Evolutionary conservation across 768 basidiomycete genomes (phyloP).

Genomic region (Auricularia sp.): DNA sequence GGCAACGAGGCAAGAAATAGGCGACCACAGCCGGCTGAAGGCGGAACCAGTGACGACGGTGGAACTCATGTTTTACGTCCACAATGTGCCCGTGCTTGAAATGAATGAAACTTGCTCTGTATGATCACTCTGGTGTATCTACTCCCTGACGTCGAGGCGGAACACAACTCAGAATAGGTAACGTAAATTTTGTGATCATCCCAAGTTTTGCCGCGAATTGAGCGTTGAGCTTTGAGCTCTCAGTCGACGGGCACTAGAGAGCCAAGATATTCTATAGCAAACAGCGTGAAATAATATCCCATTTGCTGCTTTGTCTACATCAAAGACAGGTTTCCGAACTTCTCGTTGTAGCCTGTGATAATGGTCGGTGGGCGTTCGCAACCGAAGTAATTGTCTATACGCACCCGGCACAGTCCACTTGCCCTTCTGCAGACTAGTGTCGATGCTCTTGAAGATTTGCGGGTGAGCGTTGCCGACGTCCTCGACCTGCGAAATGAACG

Average conservation of each 20-base stretch:
- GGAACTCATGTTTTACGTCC: neutral
- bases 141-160: too few relatives aligned
- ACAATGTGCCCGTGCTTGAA: too few relatives aligned
- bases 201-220: too few relatives aligned
- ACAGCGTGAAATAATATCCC: neutral
- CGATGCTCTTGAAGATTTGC: conserved; percentile 80
- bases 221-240: too few relatives aligned
- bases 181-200: too few relatives aligned
- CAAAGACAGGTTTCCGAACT: conserved; percentile 89
- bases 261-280: too few relatives aligned
- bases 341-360: conserved; percentile 76
- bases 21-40: neutral
- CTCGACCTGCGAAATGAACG: conserved; percentile 43
- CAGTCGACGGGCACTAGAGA: too few relatives aligned
- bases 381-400: conserved; percentile 11
- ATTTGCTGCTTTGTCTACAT: conserved; percentile 42
- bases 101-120: too few relatives aligned
- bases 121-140: too few relatives aligned
- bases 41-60: neutral
- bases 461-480: conserved; percentile 92
- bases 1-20: neutral
- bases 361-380: conserved; percentile 5
- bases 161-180: too few relatives aligned
- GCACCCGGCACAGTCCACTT: conserved; percentile 96
- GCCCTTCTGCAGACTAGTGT: conserved; percentile 94